phyloP scores from a whole-genome alignment of 2,329 filamentous ascomycete species.

The Sclerotiophoma versabilis region DNA sequence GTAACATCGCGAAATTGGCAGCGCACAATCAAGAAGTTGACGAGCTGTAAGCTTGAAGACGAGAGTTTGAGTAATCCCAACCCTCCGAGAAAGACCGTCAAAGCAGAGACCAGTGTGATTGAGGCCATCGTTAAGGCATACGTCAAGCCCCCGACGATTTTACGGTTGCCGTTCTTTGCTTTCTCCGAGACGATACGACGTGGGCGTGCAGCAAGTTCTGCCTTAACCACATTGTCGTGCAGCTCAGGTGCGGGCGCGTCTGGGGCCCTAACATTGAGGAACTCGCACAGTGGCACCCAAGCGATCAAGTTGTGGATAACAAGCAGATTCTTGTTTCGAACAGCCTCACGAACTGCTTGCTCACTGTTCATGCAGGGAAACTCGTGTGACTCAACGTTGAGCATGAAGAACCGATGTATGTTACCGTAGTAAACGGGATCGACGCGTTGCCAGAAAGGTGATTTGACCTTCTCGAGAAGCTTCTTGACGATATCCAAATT shows the following conservation, averaged over 20 bases:
- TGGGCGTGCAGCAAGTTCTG: conserved; percentile 2
- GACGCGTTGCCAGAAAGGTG: conserved; percentile 2
- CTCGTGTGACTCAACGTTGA: not conserved
- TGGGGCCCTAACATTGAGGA: conserved; percentile 33
- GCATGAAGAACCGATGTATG: not conserved
- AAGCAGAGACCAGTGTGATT: not conserved
- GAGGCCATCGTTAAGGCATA: not conserved
- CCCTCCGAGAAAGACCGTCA: conserved; percentile 1
- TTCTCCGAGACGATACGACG: not conserved
- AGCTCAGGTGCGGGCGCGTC: conserved; percentile 28
- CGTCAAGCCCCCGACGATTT: not conserved
- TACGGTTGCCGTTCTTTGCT: not conserved
- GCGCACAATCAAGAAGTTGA: not conserved
- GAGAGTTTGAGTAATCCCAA: not conserved
- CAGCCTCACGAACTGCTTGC: conserved; percentile 20
- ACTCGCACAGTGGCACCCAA: conserved; percentile 42
- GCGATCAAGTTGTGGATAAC: conserved; percentile 32
- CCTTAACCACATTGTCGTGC: conserved; percentile 7
- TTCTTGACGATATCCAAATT: not conserved
- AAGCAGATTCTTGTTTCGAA: conserved; percentile 36
- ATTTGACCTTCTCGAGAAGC: not conserved
- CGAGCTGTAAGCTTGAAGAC: not conserved
- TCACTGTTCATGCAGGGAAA: conserved; percentile 9
- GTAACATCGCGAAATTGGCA: not conserved
- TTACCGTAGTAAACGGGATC: conserved; percentile 7